Base-by-base conservation (phyloP, 1,284 basidiomycete species). In the Malassezia obtusa region DNA sequence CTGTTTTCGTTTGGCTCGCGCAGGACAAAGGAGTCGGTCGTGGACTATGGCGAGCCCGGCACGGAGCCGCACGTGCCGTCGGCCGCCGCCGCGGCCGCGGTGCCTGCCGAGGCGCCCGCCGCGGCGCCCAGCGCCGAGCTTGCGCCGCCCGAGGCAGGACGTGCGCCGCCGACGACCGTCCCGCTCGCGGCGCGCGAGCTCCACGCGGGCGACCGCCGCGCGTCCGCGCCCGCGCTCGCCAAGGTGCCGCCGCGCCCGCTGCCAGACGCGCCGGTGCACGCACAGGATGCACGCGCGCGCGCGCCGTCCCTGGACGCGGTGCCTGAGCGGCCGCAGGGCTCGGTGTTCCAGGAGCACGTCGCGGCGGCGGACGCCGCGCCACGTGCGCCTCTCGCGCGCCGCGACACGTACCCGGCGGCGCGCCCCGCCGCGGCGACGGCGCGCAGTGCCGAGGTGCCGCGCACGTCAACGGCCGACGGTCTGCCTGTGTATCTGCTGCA, bases 331-430 rank as follows among this genome's bases (percentile, higher is more conserved):
- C 30, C 30, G 24, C 24, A 15, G 24, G 24, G 17, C 30, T 43
- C 40, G 24, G 30, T 28, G 24, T 43, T 43, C 40, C 40, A 43
- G 30, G 40, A 43, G 24, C 40, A 43, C 30, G 40, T 43, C 12
- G 28, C 28, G 28, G 7, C n/a, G n/a, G n/a, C n/a, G 1, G 12
- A 17, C 15, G 30, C 30, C 11, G 6, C 11, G 30, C 30, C 30
- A 14, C 30, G 11, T 2, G 30, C 30, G 4, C 3, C 30, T 9
- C 30, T 31, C 30, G 30, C 30, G 8, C 30, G 30, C 30, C 10
- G 14, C 11, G 14, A 31, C 11, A 31, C 30, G 6, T 31, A 11
- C 30, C 30, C 30, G 3, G 3, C 30, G 30, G 30, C 30, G 4
- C 30, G 11, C 30, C 3, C 30, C 30, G 30, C n/a, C n/a, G n/a